Conservation (phyloP, 163 green algal genomes). For the Volvox carteri region DNA sequence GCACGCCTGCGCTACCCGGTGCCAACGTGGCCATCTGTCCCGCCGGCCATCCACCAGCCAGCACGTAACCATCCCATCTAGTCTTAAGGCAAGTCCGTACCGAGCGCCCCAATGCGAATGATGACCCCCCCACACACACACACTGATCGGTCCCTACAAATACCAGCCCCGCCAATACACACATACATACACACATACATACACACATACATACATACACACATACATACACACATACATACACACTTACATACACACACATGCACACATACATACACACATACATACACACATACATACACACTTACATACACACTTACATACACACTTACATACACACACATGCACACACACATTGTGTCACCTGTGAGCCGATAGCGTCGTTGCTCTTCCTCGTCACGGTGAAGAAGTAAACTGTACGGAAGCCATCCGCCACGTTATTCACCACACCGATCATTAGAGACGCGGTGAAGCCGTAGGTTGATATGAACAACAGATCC, state of each 20-base stretch:
- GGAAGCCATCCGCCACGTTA: background rate
- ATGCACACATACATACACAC: background rate
- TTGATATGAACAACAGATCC: conserved; percentile 4
- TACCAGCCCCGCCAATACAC: too few species aligned
- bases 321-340: background rate
- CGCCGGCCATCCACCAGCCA: too few species aligned
- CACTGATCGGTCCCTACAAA: too few species aligned
- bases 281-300: background rate
- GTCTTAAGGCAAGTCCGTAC: background rate
- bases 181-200: background rate
- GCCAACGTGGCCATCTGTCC: too few species aligned
- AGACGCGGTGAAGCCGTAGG: background rate
- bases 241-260: background rate
- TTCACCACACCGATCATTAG: background rate
- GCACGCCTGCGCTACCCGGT: too few species aligned
- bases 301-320: background rate
- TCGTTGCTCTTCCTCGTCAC: background rate
- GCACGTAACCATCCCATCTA: background rate
- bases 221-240: background rate
- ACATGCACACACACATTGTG: background rate
- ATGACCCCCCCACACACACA: background rate
- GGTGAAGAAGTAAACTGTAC: conserved; percentile 4
- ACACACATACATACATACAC: background rate
- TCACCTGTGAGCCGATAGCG: conserved; percentile 32
- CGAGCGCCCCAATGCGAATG: background rate